These are phyloP conservation scores for Pelargonium cotyledonis DNA, from an alignment of 441 rosid genomes.

Conservation along the genomic window DNA sequence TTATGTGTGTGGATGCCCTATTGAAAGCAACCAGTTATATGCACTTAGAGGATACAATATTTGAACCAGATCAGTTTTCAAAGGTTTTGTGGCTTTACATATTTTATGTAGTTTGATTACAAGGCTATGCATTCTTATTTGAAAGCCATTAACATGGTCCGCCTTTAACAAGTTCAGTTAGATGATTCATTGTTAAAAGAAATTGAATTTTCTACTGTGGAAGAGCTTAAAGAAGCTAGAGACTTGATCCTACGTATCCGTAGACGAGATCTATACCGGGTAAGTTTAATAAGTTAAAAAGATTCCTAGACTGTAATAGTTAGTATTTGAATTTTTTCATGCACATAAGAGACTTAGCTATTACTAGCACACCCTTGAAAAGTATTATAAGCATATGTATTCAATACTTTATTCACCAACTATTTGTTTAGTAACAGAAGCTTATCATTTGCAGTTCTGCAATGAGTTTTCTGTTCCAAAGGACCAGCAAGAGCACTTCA, in stretches of 20 bases:
- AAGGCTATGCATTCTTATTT: constrained; percentile 6
- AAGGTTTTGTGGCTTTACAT: constrained; percentile 41
- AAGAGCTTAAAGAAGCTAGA: constrained; percentile 63
- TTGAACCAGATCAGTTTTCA: constrained; percentile 76
- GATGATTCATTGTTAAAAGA: constrained; percentile 79
- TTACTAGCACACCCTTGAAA: not conserved
- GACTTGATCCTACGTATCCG: constrained; percentile 72
- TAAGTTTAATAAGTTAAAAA: constrained; percentile 12
- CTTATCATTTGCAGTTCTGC: constrained; percentile 63
- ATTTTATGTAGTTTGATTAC: not conserved
- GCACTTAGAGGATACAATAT: constrained; percentile 50
- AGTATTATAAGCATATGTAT: not conserved
- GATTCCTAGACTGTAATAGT: not conserved
- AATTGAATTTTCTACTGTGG: constrained; percentile 66
- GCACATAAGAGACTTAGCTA: not conserved
- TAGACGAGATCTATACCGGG: constrained; percentile 81
- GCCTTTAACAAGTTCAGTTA: constrained; percentile 41
- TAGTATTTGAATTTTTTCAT: not conserved
- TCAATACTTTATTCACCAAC: not conserved
- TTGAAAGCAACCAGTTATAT: constrained; percentile 59
- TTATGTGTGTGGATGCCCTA: constrained; percentile 86
- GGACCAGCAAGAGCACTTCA: constrained; percentile 71
- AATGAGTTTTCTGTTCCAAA: constrained; percentile 91
- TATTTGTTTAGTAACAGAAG: not conserved
- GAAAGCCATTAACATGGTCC: constrained; percentile 1